phyloP scores from a whole-genome alignment of 2,329 filamentous ascomycete genomes.

The Pseudogymnoascus sp. region DNA sequence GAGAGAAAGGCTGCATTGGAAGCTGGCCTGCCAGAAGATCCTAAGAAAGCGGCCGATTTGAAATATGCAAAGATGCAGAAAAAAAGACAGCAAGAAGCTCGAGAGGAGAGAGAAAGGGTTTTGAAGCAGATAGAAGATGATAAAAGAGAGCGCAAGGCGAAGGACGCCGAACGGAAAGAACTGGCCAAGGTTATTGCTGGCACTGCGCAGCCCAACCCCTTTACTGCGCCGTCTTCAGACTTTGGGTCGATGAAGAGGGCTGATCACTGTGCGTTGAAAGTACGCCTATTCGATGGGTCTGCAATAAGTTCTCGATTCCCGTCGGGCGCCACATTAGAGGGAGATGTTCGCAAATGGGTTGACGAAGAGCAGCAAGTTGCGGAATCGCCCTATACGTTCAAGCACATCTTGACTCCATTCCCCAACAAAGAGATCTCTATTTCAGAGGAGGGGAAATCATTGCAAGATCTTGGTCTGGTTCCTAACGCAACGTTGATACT shows the following conservation, averaged over 20 bases:
- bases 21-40: slow-evolving; percentile 29
- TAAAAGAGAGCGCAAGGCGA: slow-evolving; percentile 56
- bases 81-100: slow-evolving; percentile 54
- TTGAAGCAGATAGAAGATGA: slow-evolving; percentile 70
- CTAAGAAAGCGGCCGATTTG: slow-evolving; percentile 33
- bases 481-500: slow-evolving; percentile 80
- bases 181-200: slow-evolving; percentile 23
- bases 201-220: background rate
- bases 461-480: slow-evolving; percentile 62
- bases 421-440: slow-evolving; percentile 68
- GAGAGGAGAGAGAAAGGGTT: slow-evolving; percentile 62
- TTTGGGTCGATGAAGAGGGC: slow-evolving; percentile 15
- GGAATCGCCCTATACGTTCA: slow-evolving; percentile 64
- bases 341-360: slow-evolving; percentile 69
- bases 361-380: slow-evolving; percentile 37
- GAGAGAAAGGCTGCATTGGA: slow-evolving; percentile 37
- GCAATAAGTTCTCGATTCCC: slow-evolving; percentile 68
- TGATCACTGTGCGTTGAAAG: slow-evolving; percentile 55
- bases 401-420: slow-evolving; percentile 69
- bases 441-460: slow-evolving; percentile 61
- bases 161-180: slow-evolving; percentile 43
- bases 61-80: slow-evolving; percentile 48
- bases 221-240: background rate
- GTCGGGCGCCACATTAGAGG: slow-evolving; percentile 51
- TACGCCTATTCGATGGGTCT: slow-evolving; percentile 76